Conservation (phyloP, 345 rosid species). For the Aethionema arabicum region DNA sequence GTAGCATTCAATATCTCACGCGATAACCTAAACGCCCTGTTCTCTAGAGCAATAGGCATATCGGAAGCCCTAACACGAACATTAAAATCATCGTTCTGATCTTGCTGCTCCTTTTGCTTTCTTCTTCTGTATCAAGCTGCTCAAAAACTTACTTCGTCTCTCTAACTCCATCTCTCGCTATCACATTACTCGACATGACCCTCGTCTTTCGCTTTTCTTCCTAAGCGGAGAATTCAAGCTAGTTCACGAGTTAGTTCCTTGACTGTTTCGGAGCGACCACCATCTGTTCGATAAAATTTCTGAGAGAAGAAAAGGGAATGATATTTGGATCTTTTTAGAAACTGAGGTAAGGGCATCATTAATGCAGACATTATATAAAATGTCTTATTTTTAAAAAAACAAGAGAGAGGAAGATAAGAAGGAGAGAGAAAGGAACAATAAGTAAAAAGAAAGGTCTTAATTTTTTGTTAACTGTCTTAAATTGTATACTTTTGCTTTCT, state of each 20-base stretch:
- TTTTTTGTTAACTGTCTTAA: too few species aligned
- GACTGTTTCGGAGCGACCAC: conserved; percentile 29
- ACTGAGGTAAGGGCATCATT: conserved; percentile 26
- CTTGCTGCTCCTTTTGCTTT: conserved; percentile 65
- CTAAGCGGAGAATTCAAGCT: conserved; percentile 23
- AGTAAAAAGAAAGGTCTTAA: too few species aligned
- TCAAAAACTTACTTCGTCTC: conserved; percentile 89
- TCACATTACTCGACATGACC: conserved; percentile 37
- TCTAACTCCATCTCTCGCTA: conserved; percentile 66
- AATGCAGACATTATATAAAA: too few species aligned
- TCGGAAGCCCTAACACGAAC: conserved; percentile 85
- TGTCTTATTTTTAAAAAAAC: too few species aligned
- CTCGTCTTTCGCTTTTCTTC: neutral
- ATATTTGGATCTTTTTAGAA: conserved; percentile 4
- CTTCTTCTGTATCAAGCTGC: conserved; percentile 87
- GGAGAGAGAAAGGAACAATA: too few species aligned
- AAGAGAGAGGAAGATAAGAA: too few species aligned
- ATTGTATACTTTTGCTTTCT: too few species aligned
- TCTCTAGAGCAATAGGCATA: conserved; percentile 71
- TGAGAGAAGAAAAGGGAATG: conserved; percentile 14
- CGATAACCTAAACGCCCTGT: conserved; percentile 68
- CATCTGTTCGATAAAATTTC: conserved; percentile 40
- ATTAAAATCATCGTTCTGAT: conserved; percentile 51
- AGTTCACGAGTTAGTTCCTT: conserved; percentile 11
- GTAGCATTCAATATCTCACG: conserved; percentile 77